Percentiles rank a stretch among this genome's conserved stretches.
Evolutionary conservation across 2,329 filamentous ascomycete species (phyloP).

Genomic region (Colletotrichum salicis): DNA sequence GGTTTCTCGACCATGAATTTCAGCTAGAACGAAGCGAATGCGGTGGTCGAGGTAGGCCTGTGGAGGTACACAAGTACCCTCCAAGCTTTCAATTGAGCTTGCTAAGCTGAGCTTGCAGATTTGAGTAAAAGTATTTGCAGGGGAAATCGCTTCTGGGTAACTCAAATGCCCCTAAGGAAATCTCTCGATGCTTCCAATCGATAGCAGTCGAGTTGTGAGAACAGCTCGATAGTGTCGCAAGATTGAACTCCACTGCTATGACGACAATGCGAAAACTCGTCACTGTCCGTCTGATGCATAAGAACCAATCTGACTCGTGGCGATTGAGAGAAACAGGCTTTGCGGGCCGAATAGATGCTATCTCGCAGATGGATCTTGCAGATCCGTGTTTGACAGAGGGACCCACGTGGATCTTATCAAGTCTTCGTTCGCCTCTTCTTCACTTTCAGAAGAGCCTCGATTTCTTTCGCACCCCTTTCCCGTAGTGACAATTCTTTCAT

Average conservation of each 20-base stretch:
- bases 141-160: background rate
- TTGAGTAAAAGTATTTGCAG: background rate
- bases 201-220: background rate
- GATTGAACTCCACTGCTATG: background rate
- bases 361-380: slow-evolving; percentile 8
- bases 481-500: slow-evolving; percentile 85
- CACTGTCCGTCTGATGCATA: background rate
- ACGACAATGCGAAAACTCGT: background rate
- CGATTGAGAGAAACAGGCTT: background rate
- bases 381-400: background rate
- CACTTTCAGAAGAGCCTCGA: slow-evolving; percentile 70
- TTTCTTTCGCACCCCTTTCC: slow-evolving; percentile 74
- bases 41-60: no score
- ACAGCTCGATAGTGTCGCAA: background rate
- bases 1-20: no score
- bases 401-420: slow-evolving; percentile 16
- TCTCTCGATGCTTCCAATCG: background rate
- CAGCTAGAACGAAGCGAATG: background rate
- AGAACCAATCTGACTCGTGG: background rate
- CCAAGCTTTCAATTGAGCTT: background rate
- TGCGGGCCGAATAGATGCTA: background rate
- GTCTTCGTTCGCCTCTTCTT: slow-evolving; percentile 40
- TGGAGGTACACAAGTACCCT: background rate
- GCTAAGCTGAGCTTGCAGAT: no score
- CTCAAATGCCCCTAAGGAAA: no score